Evolutionary conservation across 345 rosid species (phyloP), one percentile per base, ranked within the genome.

Genomic region (Lagerstroemia speciosa): DNA sequence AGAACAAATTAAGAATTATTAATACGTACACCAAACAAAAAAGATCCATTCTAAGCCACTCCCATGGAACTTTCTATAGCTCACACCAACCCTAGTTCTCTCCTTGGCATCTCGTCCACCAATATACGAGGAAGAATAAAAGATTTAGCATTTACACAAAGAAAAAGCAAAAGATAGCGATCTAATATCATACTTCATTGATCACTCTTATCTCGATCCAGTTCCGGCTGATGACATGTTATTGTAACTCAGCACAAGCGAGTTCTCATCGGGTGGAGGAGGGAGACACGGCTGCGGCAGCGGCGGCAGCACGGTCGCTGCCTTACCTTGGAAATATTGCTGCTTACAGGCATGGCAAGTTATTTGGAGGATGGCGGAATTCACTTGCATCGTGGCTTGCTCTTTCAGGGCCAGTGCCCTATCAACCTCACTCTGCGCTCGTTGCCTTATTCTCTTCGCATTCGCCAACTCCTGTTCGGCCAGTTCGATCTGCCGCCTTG

Each of bases 381-480:
- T 81, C 53, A 89, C 82, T 75, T 83, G 87, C 79, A 85, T 89
- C 9, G 79, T 77, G 50, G 99, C 90, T 58, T 79, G 87, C 58
- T 84, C 88, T 71, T 80, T 86, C 24, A 93, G n/a, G 34, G 79
- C 81, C 36, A 82, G 75, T 36, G 90, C 97, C 71, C 85, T 91
- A 41, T 84, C 88, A 1, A 93, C 60, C 79, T 91, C 97, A 5
- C 91, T 83, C 31, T 83, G 91, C 6, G 99, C 95, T 68, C 85
- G 87, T 65, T 87, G 87, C 70, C 97, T 82, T 40, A 87, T 85
- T 69, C 82, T 82, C 86, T 87, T 89, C 1, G 96, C 99, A 41
- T 84, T 88, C n/a, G 84, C 84, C 52, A 89, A 89, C 72, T 93
- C 99, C 62, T 30, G 78, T 74, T 93, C 95, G 0, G 99, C 99